These are phyloP conservation scores for Fagopyrum homotropicum DNA, from an alignment of 148 eudicot species.

Conservation along the genomic window DNA sequence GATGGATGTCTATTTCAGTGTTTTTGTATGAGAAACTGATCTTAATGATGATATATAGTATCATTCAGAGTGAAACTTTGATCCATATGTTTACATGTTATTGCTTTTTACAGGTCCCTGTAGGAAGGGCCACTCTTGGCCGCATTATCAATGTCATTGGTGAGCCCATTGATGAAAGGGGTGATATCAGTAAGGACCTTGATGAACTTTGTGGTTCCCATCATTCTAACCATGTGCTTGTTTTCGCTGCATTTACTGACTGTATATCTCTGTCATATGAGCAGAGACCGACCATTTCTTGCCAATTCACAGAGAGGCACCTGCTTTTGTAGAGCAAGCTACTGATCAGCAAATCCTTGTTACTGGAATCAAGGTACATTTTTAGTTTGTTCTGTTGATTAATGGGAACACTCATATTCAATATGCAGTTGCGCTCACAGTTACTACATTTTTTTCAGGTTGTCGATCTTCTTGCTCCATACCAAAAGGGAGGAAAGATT, in stretches of 20 bases:
- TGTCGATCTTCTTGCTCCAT: slow-evolving; percentile 91
- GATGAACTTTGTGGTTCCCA: not conserved
- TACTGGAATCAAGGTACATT: slow-evolving; percentile 84
- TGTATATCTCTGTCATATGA: not conserved
- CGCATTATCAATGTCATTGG: slow-evolving; percentile 97
- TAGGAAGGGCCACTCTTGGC: slow-evolving; percentile 94
- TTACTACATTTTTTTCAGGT: slow-evolving; percentile 33
- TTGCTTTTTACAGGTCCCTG: slow-evolving; percentile 59
- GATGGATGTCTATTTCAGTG: not conserved
- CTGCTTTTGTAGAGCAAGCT: slow-evolving; percentile 96
- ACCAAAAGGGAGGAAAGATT: slow-evolving; percentile 89
- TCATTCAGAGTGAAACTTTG: not conserved
- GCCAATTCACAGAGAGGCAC: slow-evolving; percentile 95
- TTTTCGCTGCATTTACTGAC: not conserved
- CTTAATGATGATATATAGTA: not conserved
- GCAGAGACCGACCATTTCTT: slow-evolving; percentile 83
- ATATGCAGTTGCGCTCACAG: not conserved
- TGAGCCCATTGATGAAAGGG: slow-evolving; percentile 84
- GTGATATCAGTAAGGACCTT: slow-evolving; percentile 69
- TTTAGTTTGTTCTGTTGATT: not conserved
- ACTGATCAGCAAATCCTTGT: slow-evolving; percentile 95
- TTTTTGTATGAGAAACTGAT: not conserved
- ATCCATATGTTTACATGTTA: not conserved
- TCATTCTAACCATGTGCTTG: not conserved
- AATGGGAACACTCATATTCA: not conserved